A percentile compares a stretch with the other conserved stretches of the same genome.
phyloP scores from a whole-genome alignment of 345 rosid species.

The Citrus cavaleriei region DNA sequence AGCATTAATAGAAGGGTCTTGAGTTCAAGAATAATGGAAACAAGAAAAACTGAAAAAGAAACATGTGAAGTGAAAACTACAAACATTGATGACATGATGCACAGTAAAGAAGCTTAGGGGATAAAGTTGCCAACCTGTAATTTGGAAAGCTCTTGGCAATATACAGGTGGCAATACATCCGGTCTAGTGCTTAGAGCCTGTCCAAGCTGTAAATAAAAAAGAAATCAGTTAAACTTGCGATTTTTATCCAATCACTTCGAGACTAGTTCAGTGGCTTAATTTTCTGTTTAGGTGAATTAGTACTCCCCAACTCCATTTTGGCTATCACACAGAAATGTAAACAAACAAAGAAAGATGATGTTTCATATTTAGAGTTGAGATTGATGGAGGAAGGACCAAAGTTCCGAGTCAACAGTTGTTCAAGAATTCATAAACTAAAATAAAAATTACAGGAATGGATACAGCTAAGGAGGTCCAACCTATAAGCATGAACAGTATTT shows the following conservation, averaged over 20 bases:
- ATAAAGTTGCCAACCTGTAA: slow-evolving; percentile 55
- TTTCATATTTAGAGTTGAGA: background rate
- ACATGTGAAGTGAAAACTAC: background rate
- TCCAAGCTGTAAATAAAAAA: slow-evolving; percentile 60
- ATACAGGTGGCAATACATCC: slow-evolving; percentile 77
- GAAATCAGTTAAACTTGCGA: slow-evolving; percentile 1
- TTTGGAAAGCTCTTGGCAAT: slow-evolving; percentile 92
- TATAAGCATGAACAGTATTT: background rate
- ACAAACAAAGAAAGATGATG: background rate
- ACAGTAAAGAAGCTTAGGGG: background rate
- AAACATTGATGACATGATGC: background rate
- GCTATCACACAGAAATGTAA: background rate
- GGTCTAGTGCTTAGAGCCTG: slow-evolving; percentile 97
- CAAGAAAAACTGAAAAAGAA: background rate
- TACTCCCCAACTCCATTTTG: background rate
- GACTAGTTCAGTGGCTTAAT: background rate
- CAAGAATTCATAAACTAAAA: background rate
- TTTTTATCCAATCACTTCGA: background rate
- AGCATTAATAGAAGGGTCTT: slow-evolving; percentile 20
- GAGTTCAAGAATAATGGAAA: slow-evolving; percentile 6
- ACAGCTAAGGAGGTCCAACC: background rate
- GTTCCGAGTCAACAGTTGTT: background rate
- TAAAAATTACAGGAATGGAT: background rate
- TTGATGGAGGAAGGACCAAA: background rate
- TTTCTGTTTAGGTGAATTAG: background rate